Conservation (phyloP, 176 grass and related monocot genomes). For the Typha latifolia region DNA sequence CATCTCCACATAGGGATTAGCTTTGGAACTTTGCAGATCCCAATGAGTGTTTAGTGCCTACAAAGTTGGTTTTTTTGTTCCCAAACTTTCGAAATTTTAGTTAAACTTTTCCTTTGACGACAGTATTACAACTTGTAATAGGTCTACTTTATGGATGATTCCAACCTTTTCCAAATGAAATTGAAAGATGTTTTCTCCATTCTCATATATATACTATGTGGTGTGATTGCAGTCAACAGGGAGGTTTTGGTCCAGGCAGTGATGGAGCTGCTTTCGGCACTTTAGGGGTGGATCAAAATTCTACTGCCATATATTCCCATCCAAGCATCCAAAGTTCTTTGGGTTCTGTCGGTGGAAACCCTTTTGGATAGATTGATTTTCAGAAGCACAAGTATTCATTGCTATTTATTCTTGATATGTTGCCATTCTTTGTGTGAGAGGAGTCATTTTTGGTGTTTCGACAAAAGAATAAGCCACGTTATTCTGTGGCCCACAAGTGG, state of each 20-base stretch:
- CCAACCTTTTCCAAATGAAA: not conserved
- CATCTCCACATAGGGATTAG: too few species aligned
- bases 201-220: not conserved
- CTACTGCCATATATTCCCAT: constrained; percentile 47
- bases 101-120: too few species aligned
- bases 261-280: constrained; percentile 3
- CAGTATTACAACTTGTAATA: too few species aligned
- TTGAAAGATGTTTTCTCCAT: constrained; percentile 1
- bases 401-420: not conserved
- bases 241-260: constrained; percentile 39
- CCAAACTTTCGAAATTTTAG: too few species aligned
- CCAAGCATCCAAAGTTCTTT: constrained; percentile 57
- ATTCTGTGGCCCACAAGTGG: not conserved
- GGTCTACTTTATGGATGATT: too few species aligned
- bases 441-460: not conserved
- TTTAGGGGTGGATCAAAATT: constrained; percentile 50
- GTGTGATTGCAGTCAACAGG: constrained; percentile 64
- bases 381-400: constrained; percentile 9
- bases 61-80: too few species aligned
- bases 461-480: too few species aligned
- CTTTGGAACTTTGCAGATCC: too few species aligned
- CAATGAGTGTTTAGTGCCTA: too few species aligned
- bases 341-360: constrained; percentile 61
- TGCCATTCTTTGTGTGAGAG: not conserved
- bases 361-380: constrained; percentile 47